Conservation (phyloP, 805 yeast species). For the Saccharomycopsis amapae region DNA sequence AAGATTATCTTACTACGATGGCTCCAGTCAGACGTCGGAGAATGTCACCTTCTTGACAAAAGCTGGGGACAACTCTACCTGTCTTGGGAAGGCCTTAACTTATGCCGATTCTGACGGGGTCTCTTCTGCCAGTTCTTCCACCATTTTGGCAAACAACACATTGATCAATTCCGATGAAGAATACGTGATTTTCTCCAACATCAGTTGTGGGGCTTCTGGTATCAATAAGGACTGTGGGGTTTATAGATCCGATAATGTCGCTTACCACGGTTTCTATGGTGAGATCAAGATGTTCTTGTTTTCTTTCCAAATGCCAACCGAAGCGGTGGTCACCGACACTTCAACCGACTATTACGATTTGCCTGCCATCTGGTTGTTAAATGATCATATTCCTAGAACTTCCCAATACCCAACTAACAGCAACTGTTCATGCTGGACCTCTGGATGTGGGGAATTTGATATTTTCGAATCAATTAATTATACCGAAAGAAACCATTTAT, state of each 20-base stretch:
- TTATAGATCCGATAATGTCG: constrained; percentile 81
- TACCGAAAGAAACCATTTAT: constrained; percentile 57
- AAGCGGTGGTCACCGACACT: constrained; percentile 32
- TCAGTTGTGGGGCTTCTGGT: constrained; percentile 51
- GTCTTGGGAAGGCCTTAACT: constrained; percentile 63
- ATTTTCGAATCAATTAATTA: constrained; percentile 74
- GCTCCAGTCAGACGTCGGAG: constrained; percentile 52
- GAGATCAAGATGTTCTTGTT: constrained; percentile 76
- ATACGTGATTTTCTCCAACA: constrained; percentile 71
- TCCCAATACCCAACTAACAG: constrained; percentile 78
- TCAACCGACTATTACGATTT: constrained; percentile 66
- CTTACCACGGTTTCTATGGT: constrained; percentile 92
- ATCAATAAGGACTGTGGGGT: constrained; percentile 66
- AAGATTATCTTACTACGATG: constrained; percentile 63
- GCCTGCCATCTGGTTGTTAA: constrained; percentile 98
- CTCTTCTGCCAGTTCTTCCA: constrained; percentile 37
- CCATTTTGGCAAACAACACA: constrained; percentile 42
- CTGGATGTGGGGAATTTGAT: constrained; percentile 98
- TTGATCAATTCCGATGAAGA: constrained; percentile 67
- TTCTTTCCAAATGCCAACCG: constrained; percentile 88
- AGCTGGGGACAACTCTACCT: constrained; percentile 53
- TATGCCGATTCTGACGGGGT: constrained; percentile 56
- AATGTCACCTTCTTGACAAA: constrained; percentile 68
- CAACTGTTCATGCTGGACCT: constrained; percentile 90
- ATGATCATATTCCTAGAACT: constrained; percentile 95